Evolutionary conservation across 2,329 filamentous ascomycete species (phyloP).

Genomic region (Microdochium nivale): DNA sequence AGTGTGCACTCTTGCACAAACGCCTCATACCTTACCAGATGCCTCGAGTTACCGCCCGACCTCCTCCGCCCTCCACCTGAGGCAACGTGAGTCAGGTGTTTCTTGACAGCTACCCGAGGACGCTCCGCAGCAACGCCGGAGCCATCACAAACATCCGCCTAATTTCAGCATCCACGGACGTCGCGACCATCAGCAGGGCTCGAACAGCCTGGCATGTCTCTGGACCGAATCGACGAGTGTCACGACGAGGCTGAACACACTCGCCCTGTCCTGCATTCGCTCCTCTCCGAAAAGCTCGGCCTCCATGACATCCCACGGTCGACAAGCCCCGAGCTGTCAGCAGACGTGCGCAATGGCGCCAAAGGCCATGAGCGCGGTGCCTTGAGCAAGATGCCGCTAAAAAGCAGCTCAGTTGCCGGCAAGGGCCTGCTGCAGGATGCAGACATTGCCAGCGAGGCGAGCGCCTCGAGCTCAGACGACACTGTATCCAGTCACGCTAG

Average conservation of each 20-base stretch:
- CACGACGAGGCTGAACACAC: not conserved
- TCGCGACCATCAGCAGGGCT: not conserved
- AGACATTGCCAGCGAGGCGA: conserved; percentile 19
- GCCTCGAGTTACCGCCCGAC: conserved; percentile 24
- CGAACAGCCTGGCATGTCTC: not conserved
- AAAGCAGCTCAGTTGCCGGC: conserved; percentile 1
- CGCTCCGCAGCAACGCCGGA: not conserved
- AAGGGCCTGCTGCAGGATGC: conserved; percentile 13
- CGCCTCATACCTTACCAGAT: conserved; percentile 17
- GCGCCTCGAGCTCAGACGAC: conserved; percentile 23
- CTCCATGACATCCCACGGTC: not conserved
- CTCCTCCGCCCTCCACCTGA: conserved; percentile 33
- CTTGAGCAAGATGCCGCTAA: not conserved
- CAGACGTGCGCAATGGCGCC: not conserved
- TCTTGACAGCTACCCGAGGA: not conserved
- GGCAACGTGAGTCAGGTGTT: conserved; percentile 29
- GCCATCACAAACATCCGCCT: not conserved
- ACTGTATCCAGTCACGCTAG: conserved; percentile 22
- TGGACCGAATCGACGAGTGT: not conserved
- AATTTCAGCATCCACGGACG: not conserved
- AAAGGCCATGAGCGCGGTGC: not conserved
- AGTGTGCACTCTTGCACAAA: conserved; percentile 1
- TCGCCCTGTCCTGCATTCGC: not conserved
- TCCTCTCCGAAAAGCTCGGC: not conserved
- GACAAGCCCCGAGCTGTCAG: not conserved